A percentile compares a stretch with the other conserved stretches of the same genome.
These are phyloP conservation scores for Eucommia ulmoides DNA, from an alignment of 257 asterid species.

Conservation along the genomic window DNA sequence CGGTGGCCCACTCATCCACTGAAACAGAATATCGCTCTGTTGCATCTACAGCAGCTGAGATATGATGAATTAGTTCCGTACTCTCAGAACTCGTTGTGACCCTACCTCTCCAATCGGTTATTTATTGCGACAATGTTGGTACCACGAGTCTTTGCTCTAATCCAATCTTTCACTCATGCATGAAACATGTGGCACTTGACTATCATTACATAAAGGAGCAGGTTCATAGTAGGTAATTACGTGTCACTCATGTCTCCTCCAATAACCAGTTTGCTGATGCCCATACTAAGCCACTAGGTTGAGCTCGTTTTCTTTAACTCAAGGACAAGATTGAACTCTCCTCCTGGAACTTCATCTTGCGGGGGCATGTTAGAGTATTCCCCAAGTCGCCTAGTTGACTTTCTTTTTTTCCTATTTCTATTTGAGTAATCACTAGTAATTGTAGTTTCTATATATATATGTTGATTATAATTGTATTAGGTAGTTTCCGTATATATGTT, in stretches of 20 bases:
- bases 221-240: not conserved
- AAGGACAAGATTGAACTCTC: not conserved
- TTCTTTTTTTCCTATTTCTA: no score
- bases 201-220: not conserved
- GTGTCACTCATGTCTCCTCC: not conserved
- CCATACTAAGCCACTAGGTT: not conserved
- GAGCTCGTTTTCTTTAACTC: not conserved
- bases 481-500: no score
- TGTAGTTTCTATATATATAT: no score
- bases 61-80: not conserved
- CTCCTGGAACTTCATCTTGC: not conserved
- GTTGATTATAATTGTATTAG: no score
- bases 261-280: not conserved
- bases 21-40: not conserved
- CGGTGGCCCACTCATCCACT: not conserved
- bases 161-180: not conserved
- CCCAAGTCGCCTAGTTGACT: no score
- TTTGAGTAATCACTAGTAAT: no score
- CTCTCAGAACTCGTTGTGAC: not conserved
- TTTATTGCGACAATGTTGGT: not conserved
- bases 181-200: not conserved
- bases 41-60: not conserved
- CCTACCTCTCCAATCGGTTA: not conserved
- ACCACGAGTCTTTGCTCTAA: not conserved
- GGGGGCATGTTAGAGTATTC: not conserved